These are phyloP conservation scores for Elsinoe fawcettii DNA, from an alignment of 2,329 filamentous ascomycete species.

Conservation along the genomic window DNA sequence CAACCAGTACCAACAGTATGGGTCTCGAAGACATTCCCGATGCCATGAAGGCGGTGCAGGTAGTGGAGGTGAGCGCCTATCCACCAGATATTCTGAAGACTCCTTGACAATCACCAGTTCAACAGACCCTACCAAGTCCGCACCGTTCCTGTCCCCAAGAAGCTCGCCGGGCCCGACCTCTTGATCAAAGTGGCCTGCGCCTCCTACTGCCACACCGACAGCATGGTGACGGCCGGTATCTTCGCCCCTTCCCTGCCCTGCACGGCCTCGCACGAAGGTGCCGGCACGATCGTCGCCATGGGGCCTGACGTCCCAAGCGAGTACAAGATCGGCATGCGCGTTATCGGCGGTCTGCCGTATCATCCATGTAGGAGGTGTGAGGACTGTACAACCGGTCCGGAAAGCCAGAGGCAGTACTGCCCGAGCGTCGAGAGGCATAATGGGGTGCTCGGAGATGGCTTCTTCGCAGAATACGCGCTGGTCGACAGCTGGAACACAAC, in stretches of 20 bases:
- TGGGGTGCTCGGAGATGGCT: conserved; percentile 47
- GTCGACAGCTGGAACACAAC: conserved; percentile 43
- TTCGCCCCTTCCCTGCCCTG: conserved; percentile 44
- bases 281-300: conserved; percentile 46
- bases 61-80: conserved; percentile 34
- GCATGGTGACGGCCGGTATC: conserved; percentile 46
- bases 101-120: conserved; percentile 29
- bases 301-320: conserved; percentile 33
- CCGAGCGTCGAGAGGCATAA: conserved; percentile 36
- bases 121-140: conserved; percentile 49
- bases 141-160: conserved; percentile 41
- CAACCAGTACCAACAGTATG: conserved; percentile 16
- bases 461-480: conserved; percentile 50
- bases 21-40: conserved; percentile 30
- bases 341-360: conserved; percentile 49
- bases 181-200: conserved; percentile 53
- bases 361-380: conserved; percentile 47
- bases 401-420: conserved; percentile 49
- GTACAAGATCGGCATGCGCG: conserved; percentile 46
- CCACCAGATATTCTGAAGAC: background rate
- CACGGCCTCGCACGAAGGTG: conserved; percentile 51
- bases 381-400: conserved; percentile 43
- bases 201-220: conserved; percentile 56
- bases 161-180: conserved; percentile 46
- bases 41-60: conserved; percentile 42